Percentiles rank a stretch among this genome's conserved stretches.
Evolutionary conservation across 2,329 filamentous ascomycete genomes (phyloP).

Genomic region (Cytospora schulzeri): DNA sequence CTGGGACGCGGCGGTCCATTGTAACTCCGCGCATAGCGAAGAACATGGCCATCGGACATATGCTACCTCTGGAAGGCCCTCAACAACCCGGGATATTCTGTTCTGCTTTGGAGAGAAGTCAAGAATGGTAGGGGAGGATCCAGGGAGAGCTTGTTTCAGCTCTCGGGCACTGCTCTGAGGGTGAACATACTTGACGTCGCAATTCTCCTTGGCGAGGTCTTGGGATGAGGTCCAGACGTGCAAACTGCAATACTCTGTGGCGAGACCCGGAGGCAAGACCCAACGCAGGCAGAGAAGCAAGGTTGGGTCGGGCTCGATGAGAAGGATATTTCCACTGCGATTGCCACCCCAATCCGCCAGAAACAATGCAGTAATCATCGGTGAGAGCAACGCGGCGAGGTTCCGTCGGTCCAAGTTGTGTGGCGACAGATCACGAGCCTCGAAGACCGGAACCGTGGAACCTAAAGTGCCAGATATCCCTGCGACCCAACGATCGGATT

Average conservation of each 20-base stretch:
- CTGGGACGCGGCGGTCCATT: neutral
- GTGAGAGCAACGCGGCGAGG: neutral
- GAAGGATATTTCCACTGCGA: slow-evolving; percentile 25
- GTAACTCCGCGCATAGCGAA: neutral
- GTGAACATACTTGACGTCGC: slow-evolving; percentile 9
- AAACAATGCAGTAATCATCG: neutral
- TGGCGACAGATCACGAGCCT: neutral
- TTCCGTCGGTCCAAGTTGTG: neutral
- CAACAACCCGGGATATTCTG: slow-evolving; percentile 32
- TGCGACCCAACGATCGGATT: slow-evolving; percentile 27
- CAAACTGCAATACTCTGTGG: slow-evolving; percentile 23
- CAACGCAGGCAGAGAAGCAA: neutral
- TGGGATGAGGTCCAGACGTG: slow-evolving; percentile 32
- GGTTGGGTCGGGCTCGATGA: slow-evolving; percentile 36
- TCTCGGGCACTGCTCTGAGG: slow-evolving; percentile 28
- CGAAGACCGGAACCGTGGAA: neutral
- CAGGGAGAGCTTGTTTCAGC: slow-evolving; percentile 35
- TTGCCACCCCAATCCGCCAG: neutral
- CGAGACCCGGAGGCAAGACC: neutral
- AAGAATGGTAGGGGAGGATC: slow-evolving; percentile 33
- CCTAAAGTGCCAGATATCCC: neutral
- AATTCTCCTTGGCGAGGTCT: neutral
- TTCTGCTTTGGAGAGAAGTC: slow-evolving; percentile 37
- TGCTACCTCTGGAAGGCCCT: slow-evolving; percentile 32
- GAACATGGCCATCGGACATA: slow-evolving; percentile 29